Evolutionary conservation across 2,329 filamentous ascomycete species (phyloP), one percentile per base, ranked within the genome.

Genomic region (Lanzia echinophila): DNA sequence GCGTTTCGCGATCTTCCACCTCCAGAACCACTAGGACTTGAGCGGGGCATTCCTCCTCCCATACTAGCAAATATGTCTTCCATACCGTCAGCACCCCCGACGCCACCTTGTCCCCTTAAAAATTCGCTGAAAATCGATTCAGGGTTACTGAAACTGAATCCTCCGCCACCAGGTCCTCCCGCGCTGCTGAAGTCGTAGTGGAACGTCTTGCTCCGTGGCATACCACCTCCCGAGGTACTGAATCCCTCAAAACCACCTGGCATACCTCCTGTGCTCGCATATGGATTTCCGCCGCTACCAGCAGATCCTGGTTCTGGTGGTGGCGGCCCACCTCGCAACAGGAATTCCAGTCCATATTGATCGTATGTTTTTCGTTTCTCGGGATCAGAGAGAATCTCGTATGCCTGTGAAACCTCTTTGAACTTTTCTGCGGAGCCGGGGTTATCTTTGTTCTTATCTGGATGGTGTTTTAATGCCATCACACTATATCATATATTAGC

Each of bases 311-410:
- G 73, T 20, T 77, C 78, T 7, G 86, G 80, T 10, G 87, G 82
- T 33, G 88, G 83, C 8, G 81, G 76, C 31, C 89, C 90, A 47
- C 91, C 91, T 47, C 87, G 86, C 32, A 95, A 78, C 49, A 99
- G 79, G 74, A 92, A 96, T 65, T 97, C 94, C 58, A 97, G 85
- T 58, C 94, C 94, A 71, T 86, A 96, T 68, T 92, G 86, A 70
- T 99, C 94, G 70, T 99, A 99, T 41, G 86, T 85, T 72, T 95
- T 94, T 66, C 94, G 87, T 74, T 97, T 99, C 69, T 97, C 91
- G 56, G 92, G 91, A 66, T 99, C 94, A 58, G 90, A 95, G 3
- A 99, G 84, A 63, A 99, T 95, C 74, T 99, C 94, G 75, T 96
- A 99, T 54, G 94, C 94, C 74, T 97, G 91, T 1, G 90, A 96